phyloP scores from a whole-genome alignment of 106 monocot species.

The Agapanthus africanus region DNA sequence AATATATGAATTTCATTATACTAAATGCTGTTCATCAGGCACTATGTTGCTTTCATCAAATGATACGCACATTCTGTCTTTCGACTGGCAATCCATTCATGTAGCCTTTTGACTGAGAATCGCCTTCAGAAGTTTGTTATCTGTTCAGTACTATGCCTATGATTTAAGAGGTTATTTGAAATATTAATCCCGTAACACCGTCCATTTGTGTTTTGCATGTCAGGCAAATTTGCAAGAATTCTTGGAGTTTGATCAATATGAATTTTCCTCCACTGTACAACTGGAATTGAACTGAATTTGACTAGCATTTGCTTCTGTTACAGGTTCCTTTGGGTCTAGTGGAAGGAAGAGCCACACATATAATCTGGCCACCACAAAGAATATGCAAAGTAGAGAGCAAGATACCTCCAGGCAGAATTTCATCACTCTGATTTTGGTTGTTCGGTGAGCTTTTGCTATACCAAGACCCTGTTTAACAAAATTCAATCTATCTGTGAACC shows the following conservation, averaged over 20 bases:
- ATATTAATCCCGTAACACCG: not conserved
- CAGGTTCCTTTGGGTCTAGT: conserved; percentile 66
- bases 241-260: no score
- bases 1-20: not conserved
- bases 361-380: conserved; percentile 64
- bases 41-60: not conserved
- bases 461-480: no score
- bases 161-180: not conserved
- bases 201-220: no score
- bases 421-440: conserved; percentile 20
- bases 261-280: not conserved
- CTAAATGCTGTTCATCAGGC: not conserved
- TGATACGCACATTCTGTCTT: not conserved
- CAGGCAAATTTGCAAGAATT: no score
- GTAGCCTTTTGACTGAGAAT: no score
- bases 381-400: conserved; percentile 45
- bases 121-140: no score
- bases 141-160: not conserved
- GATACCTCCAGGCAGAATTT: conserved; percentile 24
- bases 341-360: conserved; percentile 50
- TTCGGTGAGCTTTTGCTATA: no score
- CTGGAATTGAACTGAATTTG: not conserved
- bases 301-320: conserved; percentile 11
- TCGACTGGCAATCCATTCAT: no score
- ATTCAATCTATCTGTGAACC: no score